Percentiles rank a stretch among this genome's conserved stretches.
These are phyloP conservation scores for Yamadazyma diospyri DNA, from an alignment of 1,139 yeast species.

Conservation along the genomic window DNA sequence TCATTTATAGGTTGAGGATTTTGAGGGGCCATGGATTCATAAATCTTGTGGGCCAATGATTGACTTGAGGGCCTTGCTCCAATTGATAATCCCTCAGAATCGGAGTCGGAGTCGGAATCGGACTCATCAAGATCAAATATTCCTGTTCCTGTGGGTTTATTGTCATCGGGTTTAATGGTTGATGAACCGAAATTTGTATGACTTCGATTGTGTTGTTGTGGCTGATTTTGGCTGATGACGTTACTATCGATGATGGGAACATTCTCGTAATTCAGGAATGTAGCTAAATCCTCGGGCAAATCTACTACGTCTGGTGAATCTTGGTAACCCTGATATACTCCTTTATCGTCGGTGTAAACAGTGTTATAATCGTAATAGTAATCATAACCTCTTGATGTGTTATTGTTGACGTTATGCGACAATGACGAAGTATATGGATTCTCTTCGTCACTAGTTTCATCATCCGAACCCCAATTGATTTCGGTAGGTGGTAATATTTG, in stretches of 20 bases:
- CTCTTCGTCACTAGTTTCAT: conserved; percentile 58
- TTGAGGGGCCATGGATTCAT: conserved; percentile 25
- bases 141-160: neutral
- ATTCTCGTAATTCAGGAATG: conserved; percentile 35
- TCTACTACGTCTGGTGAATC: conserved; percentile 40
- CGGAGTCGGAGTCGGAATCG: conserved; percentile 18
- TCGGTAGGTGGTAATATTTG: conserved; percentile 80
- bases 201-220: neutral
- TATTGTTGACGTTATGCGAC: conserved; percentile 71
- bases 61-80: conserved; percentile 42
- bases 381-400: conserved; percentile 66
- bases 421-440: conserved; percentile 57
- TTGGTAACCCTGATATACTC: conserved; percentile 24
- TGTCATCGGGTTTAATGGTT: neutral
- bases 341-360: conserved; percentile 62
- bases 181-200: neutral
- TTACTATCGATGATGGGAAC: conserved; percentile 5
- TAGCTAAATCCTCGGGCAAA: conserved; percentile 42
- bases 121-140: conserved; percentile 17
- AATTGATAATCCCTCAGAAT: conserved; percentile 36
- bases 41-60: conserved; percentile 46
- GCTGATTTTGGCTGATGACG: conserved; percentile 1
- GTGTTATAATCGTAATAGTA: conserved; percentile 86
- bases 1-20: conserved; percentile 26
- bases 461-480: conserved; percentile 74